A percentile compares a stretch with the other conserved stretches of the same genome.
These are phyloP conservation scores for Tolypocladium amazonense DNA, from an alignment of 2,329 filamentous ascomycete genomes.

Conservation along the genomic window DNA sequence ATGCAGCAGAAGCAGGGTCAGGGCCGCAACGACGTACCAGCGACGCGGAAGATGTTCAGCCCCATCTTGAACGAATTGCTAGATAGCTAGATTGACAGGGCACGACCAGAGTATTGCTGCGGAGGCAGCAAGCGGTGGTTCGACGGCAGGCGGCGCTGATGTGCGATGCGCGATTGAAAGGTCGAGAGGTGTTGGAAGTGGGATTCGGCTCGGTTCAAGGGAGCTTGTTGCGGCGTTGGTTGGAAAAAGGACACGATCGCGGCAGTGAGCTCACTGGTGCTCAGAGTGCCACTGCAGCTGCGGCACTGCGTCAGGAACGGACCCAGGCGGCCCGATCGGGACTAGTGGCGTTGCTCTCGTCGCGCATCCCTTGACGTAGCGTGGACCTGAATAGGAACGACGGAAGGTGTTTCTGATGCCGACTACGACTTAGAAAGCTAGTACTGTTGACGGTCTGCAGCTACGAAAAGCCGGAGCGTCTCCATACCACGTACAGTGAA, in stretches of 20 bases:
- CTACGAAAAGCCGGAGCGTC: background rate
- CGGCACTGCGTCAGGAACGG: background rate
- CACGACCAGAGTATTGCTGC: background rate
- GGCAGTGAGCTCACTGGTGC: constrained; percentile 1
- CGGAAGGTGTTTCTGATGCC: background rate
- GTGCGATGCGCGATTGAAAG: background rate
- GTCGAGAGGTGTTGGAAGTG: background rate
- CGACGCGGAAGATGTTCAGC: constrained; percentile 49
- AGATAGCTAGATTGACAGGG: background rate
- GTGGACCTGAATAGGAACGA: background rate
- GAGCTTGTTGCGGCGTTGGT: background rate
- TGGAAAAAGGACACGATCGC: constrained; percentile 6
- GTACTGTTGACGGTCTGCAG: no score
- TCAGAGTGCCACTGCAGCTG: background rate
- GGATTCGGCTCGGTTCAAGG: background rate
- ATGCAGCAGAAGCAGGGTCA: background rate
- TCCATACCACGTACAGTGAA: no score
- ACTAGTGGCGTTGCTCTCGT: background rate
- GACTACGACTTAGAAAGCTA: background rate
- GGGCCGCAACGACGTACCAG: constrained; percentile 29
- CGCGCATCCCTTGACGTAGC: background rate
- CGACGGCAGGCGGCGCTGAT: background rate
- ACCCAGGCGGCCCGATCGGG: background rate
- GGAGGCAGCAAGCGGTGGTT: background rate
- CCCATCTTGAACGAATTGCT: constrained; percentile 24